phyloP scores from a whole-genome alignment of 371 early-diverging fungal species.

The Nematocida ironsii region DNA sequence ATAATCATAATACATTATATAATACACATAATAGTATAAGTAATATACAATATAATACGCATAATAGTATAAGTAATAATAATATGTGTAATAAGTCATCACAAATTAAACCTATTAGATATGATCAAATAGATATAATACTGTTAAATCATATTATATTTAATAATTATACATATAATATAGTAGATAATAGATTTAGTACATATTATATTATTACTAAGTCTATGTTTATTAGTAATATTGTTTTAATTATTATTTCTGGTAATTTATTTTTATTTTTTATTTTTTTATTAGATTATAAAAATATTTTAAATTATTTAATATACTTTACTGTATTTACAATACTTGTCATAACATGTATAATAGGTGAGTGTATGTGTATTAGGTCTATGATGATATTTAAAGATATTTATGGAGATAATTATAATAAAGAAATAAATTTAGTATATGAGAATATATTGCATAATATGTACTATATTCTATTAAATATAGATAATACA shows the following conservation, averaged over 20 bases:
- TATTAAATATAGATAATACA: neutral
- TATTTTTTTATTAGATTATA: neutral
- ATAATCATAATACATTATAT: too few relatives aligned
- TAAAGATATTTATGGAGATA: neutral
- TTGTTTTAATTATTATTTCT: neutral
- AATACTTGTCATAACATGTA: neutral
- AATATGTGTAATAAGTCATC: too few relatives aligned
- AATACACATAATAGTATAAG: too few relatives aligned
- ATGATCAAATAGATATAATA: conserved; percentile 1
- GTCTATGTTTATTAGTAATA: neutral
- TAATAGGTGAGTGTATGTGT: neutral
- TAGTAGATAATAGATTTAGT: neutral
- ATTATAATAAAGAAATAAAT: neutral
- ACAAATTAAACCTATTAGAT: neutral
- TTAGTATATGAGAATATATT: neutral
- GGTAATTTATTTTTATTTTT: neutral
- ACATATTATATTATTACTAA: conserved; percentile 1
- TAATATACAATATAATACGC: too few relatives aligned
- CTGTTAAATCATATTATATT: neutral
- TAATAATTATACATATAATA: neutral
- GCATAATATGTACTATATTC: neutral
- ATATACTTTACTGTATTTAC: neutral
- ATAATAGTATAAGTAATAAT: too few relatives aligned
- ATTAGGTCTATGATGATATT: neutral
- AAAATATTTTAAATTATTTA: neutral